A percentile compares a stretch with the other conserved stretches of the same genome.
phyloP scores from a whole-genome alignment of 257 asterid species.

The Solanum lycopersicoides region DNA sequence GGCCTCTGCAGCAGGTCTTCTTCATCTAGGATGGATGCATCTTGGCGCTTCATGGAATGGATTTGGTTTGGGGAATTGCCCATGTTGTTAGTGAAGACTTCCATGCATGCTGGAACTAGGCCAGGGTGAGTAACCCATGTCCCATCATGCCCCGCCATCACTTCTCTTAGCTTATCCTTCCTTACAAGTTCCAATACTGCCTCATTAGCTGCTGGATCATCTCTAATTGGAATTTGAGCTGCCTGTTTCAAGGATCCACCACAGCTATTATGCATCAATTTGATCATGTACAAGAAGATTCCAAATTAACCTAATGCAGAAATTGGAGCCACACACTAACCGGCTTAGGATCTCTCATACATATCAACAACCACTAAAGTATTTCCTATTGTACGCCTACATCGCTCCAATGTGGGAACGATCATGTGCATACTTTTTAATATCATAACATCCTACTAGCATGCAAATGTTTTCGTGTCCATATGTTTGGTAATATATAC shows the following conservation, averaged over 20 bases:
- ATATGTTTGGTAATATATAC: background rate
- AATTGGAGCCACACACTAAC: background rate
- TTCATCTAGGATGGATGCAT: slow-evolving; percentile 43
- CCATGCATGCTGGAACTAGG: slow-evolving; percentile 53
- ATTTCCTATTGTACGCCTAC: background rate
- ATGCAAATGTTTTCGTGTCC: background rate
- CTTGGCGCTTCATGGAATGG: slow-evolving; percentile 43
- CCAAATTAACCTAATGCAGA: background rate
- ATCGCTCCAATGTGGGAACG: background rate
- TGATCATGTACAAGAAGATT: background rate
- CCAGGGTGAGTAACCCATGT: slow-evolving; percentile 99
- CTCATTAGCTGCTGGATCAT: slow-evolving; percentile 69
- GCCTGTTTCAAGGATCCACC: slow-evolving; percentile 40
- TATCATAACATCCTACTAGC: background rate
- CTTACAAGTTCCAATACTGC: slow-evolving; percentile 69
- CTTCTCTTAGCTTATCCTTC: slow-evolving; percentile 79
- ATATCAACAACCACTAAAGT: background rate
- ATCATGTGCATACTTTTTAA: background rate
- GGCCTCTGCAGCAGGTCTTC: slow-evolving; percentile 75
- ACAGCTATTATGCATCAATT: background rate
- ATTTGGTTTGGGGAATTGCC: slow-evolving; percentile 57
- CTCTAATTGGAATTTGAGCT: slow-evolving; percentile 87
- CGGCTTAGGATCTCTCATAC: background rate
- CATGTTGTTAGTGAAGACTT: slow-evolving; percentile 61
- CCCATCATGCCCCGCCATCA: slow-evolving; percentile 89